These are phyloP conservation scores for Nelumbo lutea DNA, from an alignment of 164 flowering plant species.

Conservation along the genomic window DNA sequence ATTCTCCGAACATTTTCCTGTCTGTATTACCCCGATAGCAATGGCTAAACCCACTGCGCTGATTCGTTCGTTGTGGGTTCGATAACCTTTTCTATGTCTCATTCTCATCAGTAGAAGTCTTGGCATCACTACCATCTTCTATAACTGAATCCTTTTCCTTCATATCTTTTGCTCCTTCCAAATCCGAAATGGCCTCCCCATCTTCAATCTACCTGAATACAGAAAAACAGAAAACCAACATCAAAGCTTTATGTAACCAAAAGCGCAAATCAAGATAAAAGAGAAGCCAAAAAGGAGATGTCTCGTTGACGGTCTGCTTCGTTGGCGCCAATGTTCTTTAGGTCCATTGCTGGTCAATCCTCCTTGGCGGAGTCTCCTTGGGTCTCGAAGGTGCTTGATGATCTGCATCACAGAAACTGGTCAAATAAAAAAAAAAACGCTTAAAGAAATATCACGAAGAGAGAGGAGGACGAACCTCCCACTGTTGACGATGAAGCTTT, in stretches of 20 bases:
- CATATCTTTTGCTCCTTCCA: constrained; percentile 23
- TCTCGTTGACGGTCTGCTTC: constrained; percentile 50
- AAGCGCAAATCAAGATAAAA: too few species aligned
- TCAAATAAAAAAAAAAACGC: background rate
- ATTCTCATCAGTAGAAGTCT: constrained; percentile 4
- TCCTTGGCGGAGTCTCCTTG: constrained; percentile 86
- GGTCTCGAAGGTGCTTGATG: constrained; percentile 84
- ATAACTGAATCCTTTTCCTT: constrained; percentile 14
- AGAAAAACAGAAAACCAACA: background rate
- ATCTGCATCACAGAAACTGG: constrained; percentile 37
- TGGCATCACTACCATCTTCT: constrained; percentile 18
- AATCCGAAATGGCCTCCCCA: constrained; percentile 61
- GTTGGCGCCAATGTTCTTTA: constrained; percentile 41
- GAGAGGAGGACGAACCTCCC: constrained; percentile 53
- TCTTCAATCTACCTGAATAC: constrained; percentile 54
- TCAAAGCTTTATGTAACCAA: background rate
- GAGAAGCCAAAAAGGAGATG: background rate
- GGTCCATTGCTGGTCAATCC: constrained; percentile 32
- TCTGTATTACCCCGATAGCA: too few species aligned
- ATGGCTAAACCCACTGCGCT: constrained; percentile 32
- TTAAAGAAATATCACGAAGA: constrained; percentile 3
- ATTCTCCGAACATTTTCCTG: too few species aligned
- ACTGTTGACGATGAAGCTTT: constrained; percentile 78
- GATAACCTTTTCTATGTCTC: constrained; percentile 27
- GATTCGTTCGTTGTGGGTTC: constrained; percentile 16